These are phyloP conservation scores for Ciborinia camelliae DNA, from an alignment of 2,329 filamentous ascomycete genomes.

Conservation along the genomic window DNA sequence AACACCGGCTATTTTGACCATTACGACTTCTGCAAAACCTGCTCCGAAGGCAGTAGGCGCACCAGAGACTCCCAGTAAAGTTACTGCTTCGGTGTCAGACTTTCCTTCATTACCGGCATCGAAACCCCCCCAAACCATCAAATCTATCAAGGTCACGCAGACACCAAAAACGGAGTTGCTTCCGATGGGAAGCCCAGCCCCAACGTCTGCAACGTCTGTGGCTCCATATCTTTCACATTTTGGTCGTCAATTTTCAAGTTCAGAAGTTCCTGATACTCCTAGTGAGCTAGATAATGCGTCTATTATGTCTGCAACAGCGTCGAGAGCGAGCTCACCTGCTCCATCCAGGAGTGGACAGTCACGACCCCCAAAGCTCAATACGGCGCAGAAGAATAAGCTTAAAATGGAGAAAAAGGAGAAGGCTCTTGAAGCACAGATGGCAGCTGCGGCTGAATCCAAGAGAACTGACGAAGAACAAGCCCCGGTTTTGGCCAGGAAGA, in stretches of 20 bases:
- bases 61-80: constrained; percentile 25
- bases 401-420: constrained; percentile 66
- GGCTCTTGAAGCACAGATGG: constrained; percentile 49
- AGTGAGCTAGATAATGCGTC: constrained; percentile 75
- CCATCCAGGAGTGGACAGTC: constrained; percentile 57
- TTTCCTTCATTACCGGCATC: constrained; percentile 50
- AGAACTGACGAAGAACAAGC: constrained; percentile 52
- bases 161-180: constrained; percentile 61
- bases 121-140: constrained; percentile 45
- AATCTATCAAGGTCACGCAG: constrained; percentile 67
- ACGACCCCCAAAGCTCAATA: constrained; percentile 61
- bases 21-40: constrained; percentile 36
- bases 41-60: constrained; percentile 42
- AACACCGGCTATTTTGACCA: constrained; percentile 45
- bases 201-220: constrained; percentile 37
- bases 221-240: constrained; percentile 42
- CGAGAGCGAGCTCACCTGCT: constrained; percentile 70
- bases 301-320: constrained; percentile 67
- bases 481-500: constrained; percentile 76
- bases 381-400: constrained; percentile 73
- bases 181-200: constrained; percentile 36
- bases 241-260: constrained; percentile 48
- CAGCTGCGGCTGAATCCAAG: constrained; percentile 46
- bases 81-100: constrained; percentile 37
- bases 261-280: constrained; percentile 65